phyloP scores from a whole-genome alignment of 495 filamentous ascomycete species.

The Neohortaea acidophila region DNA sequence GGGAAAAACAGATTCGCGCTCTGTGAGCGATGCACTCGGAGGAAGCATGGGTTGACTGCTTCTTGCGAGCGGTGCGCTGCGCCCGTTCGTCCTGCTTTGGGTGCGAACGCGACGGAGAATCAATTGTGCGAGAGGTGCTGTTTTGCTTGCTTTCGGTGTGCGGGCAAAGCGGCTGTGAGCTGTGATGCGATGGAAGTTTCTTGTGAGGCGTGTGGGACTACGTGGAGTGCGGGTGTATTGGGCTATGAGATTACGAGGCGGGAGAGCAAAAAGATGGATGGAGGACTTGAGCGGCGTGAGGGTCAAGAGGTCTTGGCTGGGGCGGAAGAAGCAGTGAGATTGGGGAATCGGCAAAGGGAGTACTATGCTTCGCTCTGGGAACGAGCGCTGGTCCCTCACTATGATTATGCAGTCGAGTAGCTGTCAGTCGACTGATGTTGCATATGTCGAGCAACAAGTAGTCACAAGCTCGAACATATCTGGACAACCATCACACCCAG shows the following conservation, averaged over 20 bases:
- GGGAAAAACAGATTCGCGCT: background rate
- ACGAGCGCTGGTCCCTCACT: too few relatives aligned
- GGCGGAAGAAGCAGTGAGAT: background rate
- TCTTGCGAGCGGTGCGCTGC: slow-evolving; percentile 10
- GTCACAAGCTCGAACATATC: too few relatives aligned
- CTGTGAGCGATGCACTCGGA: background rate
- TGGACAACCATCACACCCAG: slow-evolving; percentile 52
- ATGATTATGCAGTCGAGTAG: too few relatives aligned
- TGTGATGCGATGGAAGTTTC: background rate
- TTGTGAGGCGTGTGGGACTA: slow-evolving; percentile 5
- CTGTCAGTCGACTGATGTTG: too few relatives aligned
- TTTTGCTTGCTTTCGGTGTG: slow-evolving; percentile 18
- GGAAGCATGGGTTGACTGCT: background rate
- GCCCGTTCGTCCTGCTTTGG: background rate
- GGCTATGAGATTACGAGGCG: slow-evolving; percentile 12
- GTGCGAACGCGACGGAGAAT: background rate
- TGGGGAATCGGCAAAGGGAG: background rate
- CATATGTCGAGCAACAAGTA: too few relatives aligned
- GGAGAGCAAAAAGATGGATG: background rate
- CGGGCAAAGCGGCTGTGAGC: background rate
- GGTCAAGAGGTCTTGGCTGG: background rate
- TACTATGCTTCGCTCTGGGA: slow-evolving; percentile 3
- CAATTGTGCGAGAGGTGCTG: slow-evolving; percentile 14
- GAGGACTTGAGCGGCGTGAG: background rate
- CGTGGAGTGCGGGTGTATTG: slow-evolving; percentile 13